Percentiles rank a stretch among this genome's conserved stretches.
Evolutionary conservation across 257 asterid species (phyloP).

Genomic region (Jasminum sambac): DNA sequence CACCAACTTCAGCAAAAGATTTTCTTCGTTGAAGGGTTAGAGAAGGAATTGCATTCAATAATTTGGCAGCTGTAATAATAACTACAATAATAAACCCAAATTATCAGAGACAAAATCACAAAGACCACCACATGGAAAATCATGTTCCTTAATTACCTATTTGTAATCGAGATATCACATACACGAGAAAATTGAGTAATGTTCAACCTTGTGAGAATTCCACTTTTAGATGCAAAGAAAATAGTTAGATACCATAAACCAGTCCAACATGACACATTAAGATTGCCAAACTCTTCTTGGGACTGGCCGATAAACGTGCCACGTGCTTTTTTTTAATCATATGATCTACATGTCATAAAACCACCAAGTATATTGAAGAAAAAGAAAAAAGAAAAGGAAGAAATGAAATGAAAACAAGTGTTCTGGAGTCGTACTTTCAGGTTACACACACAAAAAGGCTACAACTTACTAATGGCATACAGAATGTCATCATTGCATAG

Average conservation of each 20-base stretch:
- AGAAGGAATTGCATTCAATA: neutral
- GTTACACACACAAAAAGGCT: neutral
- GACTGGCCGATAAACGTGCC: neutral
- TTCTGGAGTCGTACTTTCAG: neutral
- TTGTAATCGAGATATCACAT: neutral
- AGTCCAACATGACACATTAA: neutral
- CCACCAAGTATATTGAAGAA: neutral
- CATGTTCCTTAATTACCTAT: constrained; percentile 9
- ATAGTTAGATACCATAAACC: neutral
- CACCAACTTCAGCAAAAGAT: neutral
- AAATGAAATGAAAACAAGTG: too few species aligned
- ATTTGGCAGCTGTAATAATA: constrained; percentile 4
- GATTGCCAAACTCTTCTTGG: neutral
- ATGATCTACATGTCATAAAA: neutral
- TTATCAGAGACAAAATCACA: neutral
- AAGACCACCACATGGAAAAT: neutral
- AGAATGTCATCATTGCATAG: neutral
- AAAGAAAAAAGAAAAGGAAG: neutral
- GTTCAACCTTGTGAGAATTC: neutral
- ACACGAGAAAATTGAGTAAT: neutral
- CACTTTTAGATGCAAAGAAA: neutral
- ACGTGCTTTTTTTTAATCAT: neutral
- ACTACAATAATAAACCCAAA: neutral
- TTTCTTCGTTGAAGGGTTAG: neutral
- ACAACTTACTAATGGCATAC: neutral